Base-by-base conservation (phyloP, 2,329 filamentous ascomycete genomes). In the Thielaviopsis cerberus region DNA sequence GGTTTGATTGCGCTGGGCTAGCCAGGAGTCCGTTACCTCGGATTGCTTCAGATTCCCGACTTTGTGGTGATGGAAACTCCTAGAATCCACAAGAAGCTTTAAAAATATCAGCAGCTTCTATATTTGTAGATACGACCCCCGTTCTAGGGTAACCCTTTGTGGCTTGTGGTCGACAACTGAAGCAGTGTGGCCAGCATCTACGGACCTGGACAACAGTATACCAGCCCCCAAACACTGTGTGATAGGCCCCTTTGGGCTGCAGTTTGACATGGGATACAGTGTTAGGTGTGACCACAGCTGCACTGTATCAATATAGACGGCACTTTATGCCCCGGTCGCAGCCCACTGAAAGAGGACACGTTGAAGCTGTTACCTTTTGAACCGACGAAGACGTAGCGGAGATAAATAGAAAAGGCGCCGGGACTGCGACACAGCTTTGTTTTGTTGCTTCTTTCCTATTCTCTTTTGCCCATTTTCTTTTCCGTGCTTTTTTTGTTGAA, bases 401-500 rank as follows among this genome's bases (percentile, higher is more conserved):
- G 53, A 20, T n/a, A 13, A 51, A 52, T 60, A 60, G 59, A 60
- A 57, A 60, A 57, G 52, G 24, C 48, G 34, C 27, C 53, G 23
- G n/a, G 22, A 17, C 41, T 48, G 41, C 41, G 41, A 48, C 41
- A n/a, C n/a, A 48, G 20, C n/a, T 20, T 25, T 23, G 37, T 25
- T 53, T 41, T 30, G 13, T 26, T 55, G 27, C n/a, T 41, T 54
- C 45, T 55, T 53, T 48, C 53, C 53, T 54, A 26, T 54, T 50
- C 20, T 45, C 37, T 51, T 25, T 55, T 60, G 48, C 20, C 25
- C 58, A 34, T 48, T 48, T 51, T 20, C 53, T n/a, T 37, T 22
- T n/a, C 64, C 64, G 74, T 34, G 66, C 69, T 30, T 67, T 57
- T 41, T 54, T 37, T 54, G n/a, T 54, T 37, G n/a, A 51, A 7